Percentiles rank a stretch among this genome's conserved stretches.
Conservation (phyloP, 768 basidiomycete species). For the Epithele typhae region DNA sequence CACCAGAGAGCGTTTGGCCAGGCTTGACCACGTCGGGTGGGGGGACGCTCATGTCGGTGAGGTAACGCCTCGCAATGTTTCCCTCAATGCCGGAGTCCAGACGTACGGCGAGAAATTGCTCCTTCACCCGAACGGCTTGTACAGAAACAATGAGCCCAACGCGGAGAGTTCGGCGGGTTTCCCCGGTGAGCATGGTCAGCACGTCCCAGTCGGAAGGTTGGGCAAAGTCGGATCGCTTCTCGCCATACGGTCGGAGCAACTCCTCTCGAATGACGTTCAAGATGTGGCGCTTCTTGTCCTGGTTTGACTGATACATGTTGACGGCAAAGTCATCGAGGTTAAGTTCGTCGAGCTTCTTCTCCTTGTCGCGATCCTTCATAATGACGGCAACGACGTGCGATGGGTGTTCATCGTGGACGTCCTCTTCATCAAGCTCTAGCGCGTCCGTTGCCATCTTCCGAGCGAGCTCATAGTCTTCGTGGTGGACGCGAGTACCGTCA, state of each 20-base stretch:
- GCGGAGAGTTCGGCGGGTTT: conserved; percentile 74
- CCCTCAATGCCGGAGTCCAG: conserved; percentile 96
- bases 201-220: conserved; percentile 73
- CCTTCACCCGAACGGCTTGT: conserved; percentile 53
- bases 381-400: conserved; percentile 85
- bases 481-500: conserved; percentile 94
- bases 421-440: conserved; percentile 96
- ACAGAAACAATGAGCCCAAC: conserved; percentile 81
- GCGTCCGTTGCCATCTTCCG: conserved; percentile 99
- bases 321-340: conserved; percentile 96
- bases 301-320: conserved; percentile 79
- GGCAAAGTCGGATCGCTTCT: conserved; percentile 63
- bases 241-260: conserved; percentile 74
- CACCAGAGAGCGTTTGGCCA: conserved; percentile 76
- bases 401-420: conserved; percentile 87
- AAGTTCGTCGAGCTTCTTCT: conserved; percentile 80
- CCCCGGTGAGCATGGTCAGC: conserved; percentile 93
- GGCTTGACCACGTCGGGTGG: conserved; percentile 51
- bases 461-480: conserved; percentile 95
- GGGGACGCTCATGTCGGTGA: conserved; percentile 35
- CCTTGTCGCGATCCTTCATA: conserved; percentile 77
- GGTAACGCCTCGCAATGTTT: conserved; percentile 53
- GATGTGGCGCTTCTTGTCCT: conserved; percentile 84
- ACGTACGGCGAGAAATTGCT: conserved; percentile 53
- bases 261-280: conserved; percentile 88